Percentiles rank a stretch among this genome's conserved stretches.
These are phyloP conservation scores for Chaetothyriales sp. DNA, from an alignment of 2,329 filamentous ascomycete genomes.

Conservation along the genomic window DNA sequence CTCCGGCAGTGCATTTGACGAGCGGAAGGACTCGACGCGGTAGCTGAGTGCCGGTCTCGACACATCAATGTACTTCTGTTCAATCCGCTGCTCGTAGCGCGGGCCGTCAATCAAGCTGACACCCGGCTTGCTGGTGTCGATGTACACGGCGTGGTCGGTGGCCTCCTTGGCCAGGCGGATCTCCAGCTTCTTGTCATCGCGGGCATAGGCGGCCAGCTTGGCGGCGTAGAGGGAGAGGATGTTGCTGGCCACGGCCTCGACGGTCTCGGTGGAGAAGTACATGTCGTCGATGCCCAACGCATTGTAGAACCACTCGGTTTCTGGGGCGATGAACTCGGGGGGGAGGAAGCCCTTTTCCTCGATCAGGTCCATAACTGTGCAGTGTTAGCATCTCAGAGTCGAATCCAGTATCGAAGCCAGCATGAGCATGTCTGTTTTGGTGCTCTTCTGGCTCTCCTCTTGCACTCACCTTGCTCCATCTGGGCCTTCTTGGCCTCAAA, in stretches of 20 bases:
- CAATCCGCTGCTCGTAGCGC: slow-evolving; percentile 84
- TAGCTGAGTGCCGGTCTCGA: slow-evolving; percentile 58
- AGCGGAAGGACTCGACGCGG: slow-evolving; percentile 94
- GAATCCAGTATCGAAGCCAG: slow-evolving; percentile 9
- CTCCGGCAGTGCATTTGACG: slow-evolving; percentile 61
- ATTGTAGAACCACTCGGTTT: slow-evolving; percentile 95
- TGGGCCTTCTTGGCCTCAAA: slow-evolving; percentile 88
- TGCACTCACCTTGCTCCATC: slow-evolving; percentile 56
- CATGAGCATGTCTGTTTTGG: too few relatives aligned
- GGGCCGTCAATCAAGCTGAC: slow-evolving; percentile 61
- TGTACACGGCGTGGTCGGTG: slow-evolving; percentile 89
- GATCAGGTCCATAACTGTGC: slow-evolving; percentile 62
- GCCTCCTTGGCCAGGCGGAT: slow-evolving; percentile 94
- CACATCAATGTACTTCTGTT: slow-evolving; percentile 85
- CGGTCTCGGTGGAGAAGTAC: slow-evolving; percentile 85
- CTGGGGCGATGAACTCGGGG: slow-evolving; percentile 61
- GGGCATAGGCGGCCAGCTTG: slow-evolving; percentile 83
- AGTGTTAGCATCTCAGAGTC: slow-evolving; percentile 15
- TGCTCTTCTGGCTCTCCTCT: not conserved
- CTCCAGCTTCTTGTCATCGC: slow-evolving; percentile 85
- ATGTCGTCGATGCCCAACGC: slow-evolving; percentile 96
- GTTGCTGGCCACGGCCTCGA: slow-evolving; percentile 77
- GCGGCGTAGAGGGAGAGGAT: slow-evolving; percentile 94
- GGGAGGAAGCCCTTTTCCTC: slow-evolving; percentile 75
- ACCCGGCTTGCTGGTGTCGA: slow-evolving; percentile 89